Conservation (phyloP, 768 basidiomycete genomes). For the Kwoniella sp. region DNA sequence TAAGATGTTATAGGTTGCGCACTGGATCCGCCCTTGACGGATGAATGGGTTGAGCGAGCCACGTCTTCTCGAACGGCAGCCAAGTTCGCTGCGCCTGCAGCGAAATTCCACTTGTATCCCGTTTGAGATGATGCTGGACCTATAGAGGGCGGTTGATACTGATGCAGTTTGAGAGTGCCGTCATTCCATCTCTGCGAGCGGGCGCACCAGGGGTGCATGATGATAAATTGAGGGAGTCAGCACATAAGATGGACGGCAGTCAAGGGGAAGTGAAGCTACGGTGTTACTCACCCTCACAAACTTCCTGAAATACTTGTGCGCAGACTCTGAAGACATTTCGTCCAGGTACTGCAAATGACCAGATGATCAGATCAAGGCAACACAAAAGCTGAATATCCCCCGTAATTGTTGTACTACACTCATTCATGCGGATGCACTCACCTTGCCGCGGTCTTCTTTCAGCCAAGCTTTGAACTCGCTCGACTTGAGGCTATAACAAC, state of each 20-base stretch:
- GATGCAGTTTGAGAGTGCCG: constrained; percentile 37
- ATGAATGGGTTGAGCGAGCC: constrained; percentile 58
- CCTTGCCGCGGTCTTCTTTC: constrained; percentile 69
- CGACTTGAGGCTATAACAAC: constrained; percentile 70
- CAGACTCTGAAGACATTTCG: constrained; percentile 77
- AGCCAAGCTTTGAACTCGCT: constrained; percentile 86
- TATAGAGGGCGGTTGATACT: constrained; percentile 55
- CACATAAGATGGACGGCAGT: neutral
- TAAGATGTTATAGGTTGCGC: constrained; percentile 14
- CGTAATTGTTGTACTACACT: too few species aligned
- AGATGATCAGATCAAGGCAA: neutral
- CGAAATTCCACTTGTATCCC: constrained; percentile 84
- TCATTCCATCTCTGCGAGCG: constrained; percentile 58
- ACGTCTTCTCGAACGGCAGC: constrained; percentile 66
- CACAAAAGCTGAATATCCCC: too few species aligned
- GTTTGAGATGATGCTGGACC: constrained; percentile 70
- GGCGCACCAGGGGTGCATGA: too few species aligned
- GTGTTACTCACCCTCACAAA: constrained; percentile 62
- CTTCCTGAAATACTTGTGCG: constrained; percentile 79
- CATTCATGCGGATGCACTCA: constrained; percentile 48
- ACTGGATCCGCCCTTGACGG: constrained; percentile 5
- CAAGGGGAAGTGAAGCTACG: too few species aligned
- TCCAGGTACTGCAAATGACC: constrained; percentile 73
- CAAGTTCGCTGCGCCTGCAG: constrained; percentile 67
- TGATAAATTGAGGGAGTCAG: constrained; percentile 1